Evolutionary conservation across 805 yeast species (phyloP).

Genomic region (Brettanomyces bruxellensis): DNA sequence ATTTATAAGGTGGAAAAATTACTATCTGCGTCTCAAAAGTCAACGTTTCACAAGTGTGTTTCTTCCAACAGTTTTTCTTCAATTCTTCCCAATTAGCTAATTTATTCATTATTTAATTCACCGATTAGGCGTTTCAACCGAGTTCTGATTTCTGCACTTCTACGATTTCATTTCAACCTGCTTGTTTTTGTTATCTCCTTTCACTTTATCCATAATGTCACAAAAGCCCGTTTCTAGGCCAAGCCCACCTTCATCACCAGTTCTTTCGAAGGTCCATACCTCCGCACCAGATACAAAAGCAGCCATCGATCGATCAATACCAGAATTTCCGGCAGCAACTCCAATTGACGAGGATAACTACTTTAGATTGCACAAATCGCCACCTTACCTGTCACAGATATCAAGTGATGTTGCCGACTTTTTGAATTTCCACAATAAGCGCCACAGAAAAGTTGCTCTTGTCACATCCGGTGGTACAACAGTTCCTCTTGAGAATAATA

Average conservation of each 20-base stretch:
- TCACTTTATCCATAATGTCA: neutral
- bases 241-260: slow-evolving; percentile 8
- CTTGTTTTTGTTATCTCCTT: too few species aligned
- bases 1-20: too few species aligned
- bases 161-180: too few species aligned
- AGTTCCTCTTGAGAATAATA: slow-evolving; percentile 93
- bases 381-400: slow-evolving; percentile 60
- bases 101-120: too few species aligned
- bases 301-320: slow-evolving; percentile 74
- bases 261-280: slow-evolving; percentile 37
- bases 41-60: too few species aligned
- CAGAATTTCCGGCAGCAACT: slow-evolving; percentile 72
- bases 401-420: slow-evolving; percentile 50
- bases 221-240: neutral
- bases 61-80: too few species aligned
- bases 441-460: slow-evolving; percentile 49
- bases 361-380: slow-evolving; percentile 65
- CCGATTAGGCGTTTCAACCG: too few species aligned
- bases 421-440: slow-evolving; percentile 42
- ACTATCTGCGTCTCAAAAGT: too few species aligned
- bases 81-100: too few species aligned
- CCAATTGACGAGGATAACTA: slow-evolving; percentile 66
- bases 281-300: slow-evolving; percentile 58
- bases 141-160: too few species aligned
- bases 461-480: slow-evolving; percentile 98